Conservation (phyloP, 352 stramenopile species). For the Phytophthora boehmeriae region DNA sequence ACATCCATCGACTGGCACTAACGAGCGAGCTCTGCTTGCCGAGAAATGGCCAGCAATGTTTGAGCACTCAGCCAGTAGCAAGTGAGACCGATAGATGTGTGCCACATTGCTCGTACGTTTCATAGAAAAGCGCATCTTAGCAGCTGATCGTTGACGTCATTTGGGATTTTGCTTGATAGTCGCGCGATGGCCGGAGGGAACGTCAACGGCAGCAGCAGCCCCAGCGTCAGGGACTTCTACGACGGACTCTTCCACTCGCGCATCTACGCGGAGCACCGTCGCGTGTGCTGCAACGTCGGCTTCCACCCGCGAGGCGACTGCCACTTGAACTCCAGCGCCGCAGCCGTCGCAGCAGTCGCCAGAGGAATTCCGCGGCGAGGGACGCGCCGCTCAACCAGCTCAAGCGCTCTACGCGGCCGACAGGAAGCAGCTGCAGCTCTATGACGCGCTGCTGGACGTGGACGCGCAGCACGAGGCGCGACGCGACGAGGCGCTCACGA, state of each 20-base stretch:
- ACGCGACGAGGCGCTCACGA: constrained; percentile 36
- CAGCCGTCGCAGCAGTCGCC: constrained; percentile 17
- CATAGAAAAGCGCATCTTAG: background rate
- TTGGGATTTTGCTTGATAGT: constrained; percentile 3
- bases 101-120: background rate
- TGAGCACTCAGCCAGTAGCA: background rate
- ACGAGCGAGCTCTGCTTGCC: too few relatives aligned
- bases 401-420: constrained; percentile 42
- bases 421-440: constrained; percentile 61
- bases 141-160: background rate
- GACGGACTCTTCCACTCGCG: constrained; percentile 77
- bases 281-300: constrained; percentile 74
- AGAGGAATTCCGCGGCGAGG: constrained; percentile 4
- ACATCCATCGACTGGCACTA: too few relatives aligned
- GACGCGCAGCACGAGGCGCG: constrained; percentile 31
- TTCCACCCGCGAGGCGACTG: constrained; percentile 42
- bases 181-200: constrained; percentile 22
- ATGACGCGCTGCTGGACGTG: constrained; percentile 55
- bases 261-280: constrained; percentile 66
- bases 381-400: constrained; percentile 30
- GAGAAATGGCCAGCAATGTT: too few relatives aligned
- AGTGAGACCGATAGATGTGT: constrained; percentile 1
- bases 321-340: constrained; percentile 27
- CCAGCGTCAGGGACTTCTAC: constrained; percentile 74
- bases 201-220: constrained; percentile 6